Conservation (phyloP, 352 stramenopile species). For the Phytophthora gonapodyides region DNA sequence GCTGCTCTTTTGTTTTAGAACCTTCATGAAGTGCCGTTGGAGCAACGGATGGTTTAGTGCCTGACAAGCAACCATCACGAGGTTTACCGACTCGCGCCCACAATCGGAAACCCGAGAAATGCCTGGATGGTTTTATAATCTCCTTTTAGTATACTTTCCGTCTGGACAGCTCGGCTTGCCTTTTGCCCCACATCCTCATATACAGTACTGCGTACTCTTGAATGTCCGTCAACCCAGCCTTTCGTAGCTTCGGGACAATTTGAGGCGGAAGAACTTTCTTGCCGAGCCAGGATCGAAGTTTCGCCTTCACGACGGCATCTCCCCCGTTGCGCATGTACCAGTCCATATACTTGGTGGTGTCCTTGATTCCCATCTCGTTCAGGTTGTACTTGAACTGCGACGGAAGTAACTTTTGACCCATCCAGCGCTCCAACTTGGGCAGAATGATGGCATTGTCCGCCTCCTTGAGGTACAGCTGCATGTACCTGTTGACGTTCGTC, state of each 20-base stretch:
- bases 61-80: too few species aligned
- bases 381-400: slow-evolving; percentile 15
- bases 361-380: slow-evolving; percentile 10
- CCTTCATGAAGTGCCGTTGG: too few species aligned
- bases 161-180: slow-evolving; percentile 1
- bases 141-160: too few species aligned
- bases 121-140: too few species aligned
- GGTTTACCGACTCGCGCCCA: too few species aligned
- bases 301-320: slow-evolving; percentile 1
- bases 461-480: slow-evolving; percentile 16
- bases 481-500: slow-evolving; percentile 13
- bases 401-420: slow-evolving; percentile 1
- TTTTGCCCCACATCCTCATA: not conserved
- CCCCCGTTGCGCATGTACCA: slow-evolving; percentile 18
- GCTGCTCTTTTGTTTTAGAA: too few species aligned
- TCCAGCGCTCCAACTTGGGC: slow-evolving; percentile 10
- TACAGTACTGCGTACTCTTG: not conserved
- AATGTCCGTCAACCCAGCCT: slow-evolving; percentile 8
- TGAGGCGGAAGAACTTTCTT: not conserved
- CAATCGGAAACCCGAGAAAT: too few species aligned
- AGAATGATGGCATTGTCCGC: slow-evolving; percentile 11
- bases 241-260: slow-evolving; percentile 7
- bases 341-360: slow-evolving; percentile 2
- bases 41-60: too few species aligned
- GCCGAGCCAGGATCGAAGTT: slow-evolving; percentile 5